Conservation (phyloP, 176 grass and related monocot genomes). For the Aegilops sharonensis region DNA sequence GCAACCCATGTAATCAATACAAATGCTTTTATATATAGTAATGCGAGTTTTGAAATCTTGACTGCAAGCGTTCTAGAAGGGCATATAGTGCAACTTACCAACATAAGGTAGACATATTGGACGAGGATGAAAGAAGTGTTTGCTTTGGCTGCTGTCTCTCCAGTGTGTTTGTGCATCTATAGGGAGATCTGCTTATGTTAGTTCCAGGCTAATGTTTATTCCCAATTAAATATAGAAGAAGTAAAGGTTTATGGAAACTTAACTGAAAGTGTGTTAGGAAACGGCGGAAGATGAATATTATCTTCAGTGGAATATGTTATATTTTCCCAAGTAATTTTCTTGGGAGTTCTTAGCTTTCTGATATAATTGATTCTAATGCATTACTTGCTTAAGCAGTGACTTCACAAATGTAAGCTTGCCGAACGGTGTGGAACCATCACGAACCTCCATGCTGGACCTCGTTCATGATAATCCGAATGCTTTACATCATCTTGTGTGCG, state of each 20-base stretch:
- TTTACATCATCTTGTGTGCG: constrained; percentile 83
- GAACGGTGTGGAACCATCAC: constrained; percentile 56
- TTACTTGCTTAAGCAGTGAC: constrained; percentile 63
- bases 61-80: not conserved
- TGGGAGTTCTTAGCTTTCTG: constrained; percentile 3
- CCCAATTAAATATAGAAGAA: not conserved
- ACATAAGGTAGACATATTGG: constrained; percentile 85
- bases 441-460: constrained; percentile 62
- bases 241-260: constrained; percentile 25
- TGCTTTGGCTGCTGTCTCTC: constrained; percentile 80
- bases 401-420: constrained; percentile 51
- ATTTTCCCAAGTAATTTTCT: constrained; percentile 26
- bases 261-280: constrained; percentile 5
- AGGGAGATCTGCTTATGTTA: constrained; percentile 62
- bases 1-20: not conserved
- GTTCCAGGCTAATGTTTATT: constrained; percentile 48
- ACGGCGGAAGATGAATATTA: not conserved
- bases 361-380: constrained; percentile 24
- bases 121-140: constrained; percentile 78
- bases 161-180: constrained; percentile 74
- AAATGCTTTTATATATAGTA: not conserved
- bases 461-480: constrained; percentile 82
- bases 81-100: constrained; percentile 48
- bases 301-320: constrained; percentile 19
- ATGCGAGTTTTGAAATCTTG: not conserved